Evolutionary conservation across 495 filamentous ascomycete genomes (phyloP), one percentile per base, ranked within the genome.

Genomic region (Neurospora sublineolata): DNA sequence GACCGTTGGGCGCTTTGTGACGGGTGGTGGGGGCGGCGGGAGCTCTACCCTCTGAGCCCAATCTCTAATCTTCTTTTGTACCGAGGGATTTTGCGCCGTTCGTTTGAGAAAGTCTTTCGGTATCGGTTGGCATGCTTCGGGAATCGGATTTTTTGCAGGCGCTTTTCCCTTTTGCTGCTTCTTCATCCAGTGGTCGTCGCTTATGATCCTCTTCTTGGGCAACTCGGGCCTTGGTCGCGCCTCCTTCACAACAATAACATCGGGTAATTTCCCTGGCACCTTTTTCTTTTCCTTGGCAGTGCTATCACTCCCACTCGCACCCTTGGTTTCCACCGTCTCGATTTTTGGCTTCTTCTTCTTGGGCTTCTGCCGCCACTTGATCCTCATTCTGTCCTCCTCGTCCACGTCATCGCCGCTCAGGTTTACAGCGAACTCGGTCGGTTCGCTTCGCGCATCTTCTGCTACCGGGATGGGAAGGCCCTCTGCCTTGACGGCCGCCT

Each of bases 141-240:
- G 39, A 18, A 83, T 87, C 18, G 83, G 72, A 27, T 5, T 23
- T 70, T 77, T 82, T 9, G 76, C 23, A 44, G 79, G 68, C 41
- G 73, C 75, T 58, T 67, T 76, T 67, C 79, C 82, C 73, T 82
- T 85, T 71, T 84, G 86, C 60, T 81, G 79, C 37, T 81, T 77
- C 76, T 85, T 86, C 81, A 86, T 85, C 92, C 92, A 94, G 73
- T 94, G 89, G 44, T 89, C 88, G 80, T 94, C 92, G 75, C 92
- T 93, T 27, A 94, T 85, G 30, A 94, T 89, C 67, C 92, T 86
- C 83, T 93, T 94, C 75, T 89, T 88, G 7, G 92, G 92, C 23
- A 79, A 74, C 38, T 68, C 76, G 46, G 78, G 80, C 18, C 77
- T 73, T 52, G 70, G 75, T 16, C 75, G 67, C 27, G 68, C 70